Conservation (phyloP, 768 basidiomycete genomes). For the Lactarius quietus region DNA sequence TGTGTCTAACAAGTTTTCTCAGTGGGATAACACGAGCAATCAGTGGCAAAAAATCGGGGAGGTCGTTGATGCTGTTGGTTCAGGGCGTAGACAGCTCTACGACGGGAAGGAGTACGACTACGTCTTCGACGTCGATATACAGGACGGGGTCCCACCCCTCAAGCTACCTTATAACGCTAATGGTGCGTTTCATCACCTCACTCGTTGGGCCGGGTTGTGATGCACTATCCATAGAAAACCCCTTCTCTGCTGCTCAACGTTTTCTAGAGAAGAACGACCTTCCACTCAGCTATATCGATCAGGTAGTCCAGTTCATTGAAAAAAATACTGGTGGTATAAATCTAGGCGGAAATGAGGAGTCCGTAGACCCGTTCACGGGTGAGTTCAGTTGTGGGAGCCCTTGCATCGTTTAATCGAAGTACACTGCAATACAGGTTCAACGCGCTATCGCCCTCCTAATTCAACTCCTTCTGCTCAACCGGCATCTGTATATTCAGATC, state of each 20-base stretch:
- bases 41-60: slow-evolving; percentile 95
- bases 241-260: slow-evolving; percentile 82
- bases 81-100: slow-evolving; percentile 86
- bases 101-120: slow-evolving; percentile 96
- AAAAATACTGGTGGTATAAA: slow-evolving; percentile 81
- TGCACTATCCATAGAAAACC: slow-evolving; percentile 62
- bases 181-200: slow-evolving; percentile 44
- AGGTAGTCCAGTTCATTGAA: slow-evolving; percentile 92
- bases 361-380: slow-evolving; percentile 91
- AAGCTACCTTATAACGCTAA: slow-evolving; percentile 92
- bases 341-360: slow-evolving; percentile 59
- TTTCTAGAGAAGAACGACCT: slow-evolving; percentile 85
- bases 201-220: neutral
- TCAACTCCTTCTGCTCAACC: slow-evolving; percentile 32
- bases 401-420: neutral
- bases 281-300: slow-evolving; percentile 76
- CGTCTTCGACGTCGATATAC: slow-evolving; percentile 97
- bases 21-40: slow-evolving; percentile 75
- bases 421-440: slow-evolving; percentile 30
- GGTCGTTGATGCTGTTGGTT: slow-evolving; percentile 92
- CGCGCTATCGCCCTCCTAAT: slow-evolving; percentile 34
- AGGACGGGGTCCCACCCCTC: slow-evolving; percentile 87
- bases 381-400: slow-evolving; percentile 16
- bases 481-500: slow-evolving; percentile 50
- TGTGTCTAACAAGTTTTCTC: neutral